Percentiles rank a stretch among this genome's conserved stretches.
phyloP scores from a whole-genome alignment of 768 basidiomycete genomes.

The Lactarius sanguifluus region DNA sequence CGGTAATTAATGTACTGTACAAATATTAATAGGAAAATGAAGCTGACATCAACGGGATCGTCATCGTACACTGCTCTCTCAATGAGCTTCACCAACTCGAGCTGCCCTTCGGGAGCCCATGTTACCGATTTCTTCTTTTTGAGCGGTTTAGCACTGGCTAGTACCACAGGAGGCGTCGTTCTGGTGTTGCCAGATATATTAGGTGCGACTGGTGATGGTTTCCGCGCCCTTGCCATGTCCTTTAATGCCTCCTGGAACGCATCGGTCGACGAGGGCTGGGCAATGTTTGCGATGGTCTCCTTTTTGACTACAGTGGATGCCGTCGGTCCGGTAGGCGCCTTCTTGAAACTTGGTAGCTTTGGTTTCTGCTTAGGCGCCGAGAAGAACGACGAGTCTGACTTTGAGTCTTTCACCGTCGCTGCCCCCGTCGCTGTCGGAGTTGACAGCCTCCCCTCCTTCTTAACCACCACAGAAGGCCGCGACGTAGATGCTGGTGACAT shows the following conservation, averaged over 20 bases:
- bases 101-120: slow-evolving; percentile 72
- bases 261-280: slow-evolving; percentile 75
- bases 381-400: slow-evolving; percentile 86
- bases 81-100: slow-evolving; percentile 76
- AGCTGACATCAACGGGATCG: slow-evolving; percentile 83
- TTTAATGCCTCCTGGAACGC: slow-evolving; percentile 84
- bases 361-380: slow-evolving; percentile 83
- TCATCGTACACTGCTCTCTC: slow-evolving; percentile 88
- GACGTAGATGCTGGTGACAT: slow-evolving; percentile 45
- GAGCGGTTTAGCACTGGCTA: slow-evolving; percentile 38
- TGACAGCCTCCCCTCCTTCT: slow-evolving; percentile 53
- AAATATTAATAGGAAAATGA: slow-evolving; percentile 41
- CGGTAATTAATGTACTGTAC: slow-evolving; percentile 52
- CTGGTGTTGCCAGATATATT: slow-evolving; percentile 35
- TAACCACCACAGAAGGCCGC: slow-evolving; percentile 44
- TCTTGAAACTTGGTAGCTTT: slow-evolving; percentile 84
- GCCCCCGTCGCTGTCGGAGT: slow-evolving; percentile 29
- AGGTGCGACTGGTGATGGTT: slow-evolving; percentile 52
- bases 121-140: slow-evolving; percentile 77
- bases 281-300: slow-evolving; percentile 57
- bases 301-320: slow-evolving; percentile 43
- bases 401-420: slow-evolving; percentile 63
- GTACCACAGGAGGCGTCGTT: slow-evolving; percentile 52
- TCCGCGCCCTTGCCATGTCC: slow-evolving; percentile 66
- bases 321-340: slow-evolving; percentile 46